These are phyloP conservation scores for Helenozyma baotianmanensis DNA, from an alignment of 805 yeast genomes.

Conservation along the genomic window DNA sequence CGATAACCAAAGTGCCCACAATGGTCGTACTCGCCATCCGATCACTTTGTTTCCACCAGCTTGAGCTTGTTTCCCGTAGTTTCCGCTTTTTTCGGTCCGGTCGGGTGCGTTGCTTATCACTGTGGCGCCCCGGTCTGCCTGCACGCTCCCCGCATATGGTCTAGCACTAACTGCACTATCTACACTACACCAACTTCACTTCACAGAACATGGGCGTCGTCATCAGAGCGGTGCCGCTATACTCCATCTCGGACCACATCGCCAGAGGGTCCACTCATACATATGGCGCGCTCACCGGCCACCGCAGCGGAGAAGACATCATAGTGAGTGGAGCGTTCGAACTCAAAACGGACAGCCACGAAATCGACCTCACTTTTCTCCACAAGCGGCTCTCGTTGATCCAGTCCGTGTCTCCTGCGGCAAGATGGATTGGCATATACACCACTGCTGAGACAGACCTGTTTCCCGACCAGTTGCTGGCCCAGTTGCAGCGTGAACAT, in stretches of 20 bases:
- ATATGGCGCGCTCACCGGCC: slow-evolving; percentile 30
- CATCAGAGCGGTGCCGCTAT: slow-evolving; percentile 24
- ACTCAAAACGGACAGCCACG: slow-evolving; percentile 13
- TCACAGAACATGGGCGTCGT: no score
- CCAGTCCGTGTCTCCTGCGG: slow-evolving; percentile 24
- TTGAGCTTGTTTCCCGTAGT: no score
- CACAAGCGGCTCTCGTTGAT: slow-evolving; percentile 24
- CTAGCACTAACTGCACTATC: no score
- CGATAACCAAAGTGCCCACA: no score
- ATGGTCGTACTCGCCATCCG: no score
- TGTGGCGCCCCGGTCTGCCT: no score
- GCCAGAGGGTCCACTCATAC: slow-evolving; percentile 16
- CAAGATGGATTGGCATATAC: slow-evolving; percentile 28
- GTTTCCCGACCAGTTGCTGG: slow-evolving; percentile 4
- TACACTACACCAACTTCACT: no score
- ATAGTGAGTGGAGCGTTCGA: slow-evolving; percentile 28
- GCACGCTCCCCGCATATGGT: no score
- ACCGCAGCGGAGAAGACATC: slow-evolving; percentile 6
- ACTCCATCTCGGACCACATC: slow-evolving; percentile 27
- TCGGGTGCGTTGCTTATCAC: no score
- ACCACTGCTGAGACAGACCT: slow-evolving; percentile 9
- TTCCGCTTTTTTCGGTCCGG: no score
- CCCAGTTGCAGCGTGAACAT: slow-evolving; percentile 9
- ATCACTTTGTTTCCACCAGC: no score
- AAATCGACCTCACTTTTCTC: slow-evolving; percentile 22